phyloP scores from a whole-genome alignment of 768 basidiomycete species.

The Psilocybe azurescens region DNA sequence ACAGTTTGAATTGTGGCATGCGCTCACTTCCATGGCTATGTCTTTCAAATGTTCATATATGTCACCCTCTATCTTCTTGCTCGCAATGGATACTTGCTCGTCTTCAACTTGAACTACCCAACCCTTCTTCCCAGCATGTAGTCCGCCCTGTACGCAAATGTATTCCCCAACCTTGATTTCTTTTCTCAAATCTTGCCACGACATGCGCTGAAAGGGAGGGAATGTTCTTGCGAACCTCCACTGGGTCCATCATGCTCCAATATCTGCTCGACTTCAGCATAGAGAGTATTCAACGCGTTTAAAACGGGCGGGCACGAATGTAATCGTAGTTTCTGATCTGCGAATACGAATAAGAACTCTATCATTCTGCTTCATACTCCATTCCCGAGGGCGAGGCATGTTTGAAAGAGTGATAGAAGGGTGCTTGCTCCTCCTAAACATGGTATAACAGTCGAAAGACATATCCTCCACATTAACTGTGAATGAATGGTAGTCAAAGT shows the following conservation, averaged over 20 bases:
- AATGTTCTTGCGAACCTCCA: no score
- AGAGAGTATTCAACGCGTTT: no score
- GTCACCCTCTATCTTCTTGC: background rate
- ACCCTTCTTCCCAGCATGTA: background rate
- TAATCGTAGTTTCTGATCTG: no score
- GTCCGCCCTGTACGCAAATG: background rate
- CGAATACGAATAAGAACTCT: background rate
- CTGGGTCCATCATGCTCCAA: background rate
- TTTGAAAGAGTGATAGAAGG: background rate
- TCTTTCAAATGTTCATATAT: no score
- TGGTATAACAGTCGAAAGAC: background rate
- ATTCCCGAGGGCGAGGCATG: background rate
- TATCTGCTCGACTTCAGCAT: background rate
- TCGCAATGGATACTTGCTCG: background rate
- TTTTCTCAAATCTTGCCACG: background rate
- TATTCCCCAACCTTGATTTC: background rate
- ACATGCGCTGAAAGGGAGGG: background rate
- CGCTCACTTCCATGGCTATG: no score
- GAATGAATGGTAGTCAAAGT: conserved; percentile 10
- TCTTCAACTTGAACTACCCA: background rate
- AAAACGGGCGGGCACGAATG: no score
- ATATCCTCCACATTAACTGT: background rate
- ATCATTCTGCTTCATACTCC: background rate
- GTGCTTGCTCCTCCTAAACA: background rate
- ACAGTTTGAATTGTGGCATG: no score